These are phyloP conservation scores for Myrmaecium sp. DNA, from an alignment of 2,329 filamentous ascomycete species.

Conservation along the genomic window DNA sequence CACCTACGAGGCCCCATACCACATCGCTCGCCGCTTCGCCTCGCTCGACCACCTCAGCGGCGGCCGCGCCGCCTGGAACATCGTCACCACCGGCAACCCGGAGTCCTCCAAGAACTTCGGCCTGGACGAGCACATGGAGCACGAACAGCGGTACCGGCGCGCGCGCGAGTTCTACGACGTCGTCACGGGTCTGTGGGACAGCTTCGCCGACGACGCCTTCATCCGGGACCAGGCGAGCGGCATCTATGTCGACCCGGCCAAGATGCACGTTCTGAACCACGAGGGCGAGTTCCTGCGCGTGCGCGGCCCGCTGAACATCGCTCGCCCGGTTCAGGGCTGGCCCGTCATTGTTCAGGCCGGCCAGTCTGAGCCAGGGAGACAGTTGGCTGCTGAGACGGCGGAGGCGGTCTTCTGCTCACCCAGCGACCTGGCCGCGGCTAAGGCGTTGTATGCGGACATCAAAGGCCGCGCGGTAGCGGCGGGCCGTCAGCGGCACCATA, in stretches of 20 bases:
- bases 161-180: conserved; percentile 37
- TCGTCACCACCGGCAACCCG: conserved; percentile 36
- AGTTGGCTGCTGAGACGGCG: conserved; percentile 36
- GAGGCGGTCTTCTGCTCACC: conserved; percentile 37
- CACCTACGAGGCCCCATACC: conserved; percentile 38
- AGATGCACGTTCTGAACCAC: conserved; percentile 36
- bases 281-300: conserved; percentile 29
- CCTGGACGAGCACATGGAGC: conserved; percentile 32
- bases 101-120: conserved; percentile 37
- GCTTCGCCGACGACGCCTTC: conserved; percentile 39
- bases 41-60: conserved; percentile 35
- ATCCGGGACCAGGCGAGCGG: conserved; percentile 31
- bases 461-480: conserved; percentile 30
- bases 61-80: conserved; percentile 37
- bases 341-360: conserved; percentile 39
- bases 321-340: conserved; percentile 36
- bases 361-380: conserved; percentile 34
- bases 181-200: conserved; percentile 36
- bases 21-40: conserved; percentile 36
- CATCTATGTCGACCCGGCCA: conserved; percentile 33
- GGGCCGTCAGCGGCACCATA: conserved; percentile 27
- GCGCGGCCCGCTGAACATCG: conserved; percentile 34
- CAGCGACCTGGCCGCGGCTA: conserved; percentile 27
- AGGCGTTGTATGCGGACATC: conserved; percentile 34
- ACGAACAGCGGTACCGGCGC: conserved; percentile 32